Percentiles rank a stretch among this genome's conserved stretches.
Conservation (phyloP, 1,284 basidiomycete genomes). For the Sphagnurus paluster region DNA sequence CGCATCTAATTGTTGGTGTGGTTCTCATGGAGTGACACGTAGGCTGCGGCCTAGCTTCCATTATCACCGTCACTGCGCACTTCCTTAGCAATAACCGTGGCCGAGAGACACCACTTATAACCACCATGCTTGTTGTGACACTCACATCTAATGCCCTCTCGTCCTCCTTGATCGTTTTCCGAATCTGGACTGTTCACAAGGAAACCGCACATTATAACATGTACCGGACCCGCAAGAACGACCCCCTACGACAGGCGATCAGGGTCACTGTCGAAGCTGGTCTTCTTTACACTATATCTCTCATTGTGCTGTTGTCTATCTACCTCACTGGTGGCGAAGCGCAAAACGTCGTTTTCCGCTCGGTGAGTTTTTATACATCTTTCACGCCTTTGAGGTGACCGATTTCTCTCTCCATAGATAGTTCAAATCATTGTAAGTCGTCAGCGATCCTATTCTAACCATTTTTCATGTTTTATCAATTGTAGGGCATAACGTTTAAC, state of each 20-base stretch:
- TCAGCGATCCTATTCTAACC: no score
- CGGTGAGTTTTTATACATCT: conserved; percentile 6
- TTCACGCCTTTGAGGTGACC: neutral
- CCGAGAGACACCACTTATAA: neutral
- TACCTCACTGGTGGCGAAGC: neutral
- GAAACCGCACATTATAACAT: conserved; percentile 1
- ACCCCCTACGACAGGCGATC: conserved; percentile 1
- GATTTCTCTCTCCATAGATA: conserved; percentile 1
- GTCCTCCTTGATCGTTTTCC: conserved; percentile 7
- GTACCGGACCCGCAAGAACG: neutral
- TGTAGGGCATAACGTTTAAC: conserved; percentile 13
- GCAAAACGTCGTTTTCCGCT: conserved; percentile 5
- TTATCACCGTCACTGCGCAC: neutral
- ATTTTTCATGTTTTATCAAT: neutral
- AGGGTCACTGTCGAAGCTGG: conserved; percentile 9
- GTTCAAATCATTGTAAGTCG: conserved; percentile 10
- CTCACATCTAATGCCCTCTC: conserved; percentile 3
- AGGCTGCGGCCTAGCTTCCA: conserved; percentile 6
- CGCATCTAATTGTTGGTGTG: no score
- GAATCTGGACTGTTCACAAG: conserved; percentile 6
- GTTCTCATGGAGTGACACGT: no score
- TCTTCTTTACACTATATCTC: conserved; percentile 5
- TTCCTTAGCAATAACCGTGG: neutral
- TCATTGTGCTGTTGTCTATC: conserved; percentile 4
- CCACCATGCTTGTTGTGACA: conserved; percentile 3